A percentile compares a stretch with the other conserved stretches of the same genome.
Conservation (phyloP, 148 eudicot species). For the Vaccinium myrtillus region DNA sequence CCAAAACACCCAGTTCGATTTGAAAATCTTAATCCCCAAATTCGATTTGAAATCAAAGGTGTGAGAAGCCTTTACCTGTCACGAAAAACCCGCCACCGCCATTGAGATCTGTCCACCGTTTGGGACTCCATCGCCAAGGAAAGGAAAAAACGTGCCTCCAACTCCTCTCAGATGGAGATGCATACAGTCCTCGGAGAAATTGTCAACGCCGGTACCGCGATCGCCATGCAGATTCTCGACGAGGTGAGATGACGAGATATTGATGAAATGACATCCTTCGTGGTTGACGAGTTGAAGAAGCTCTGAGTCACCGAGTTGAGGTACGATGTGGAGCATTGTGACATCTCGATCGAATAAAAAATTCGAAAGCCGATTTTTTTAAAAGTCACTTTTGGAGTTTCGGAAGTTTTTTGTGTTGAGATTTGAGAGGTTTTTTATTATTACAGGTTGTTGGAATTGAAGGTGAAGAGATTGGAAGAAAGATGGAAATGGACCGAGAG, state of each 20-base stretch:
- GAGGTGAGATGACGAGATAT: neutral
- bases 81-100: too few relatives aligned
- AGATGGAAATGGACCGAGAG: too few relatives aligned
- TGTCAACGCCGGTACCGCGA: slow-evolving; percentile 33
- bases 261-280: slow-evolving; percentile 12
- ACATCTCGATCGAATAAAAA: slow-evolving; percentile 45
- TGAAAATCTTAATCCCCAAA: too few relatives aligned
- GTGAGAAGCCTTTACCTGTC: too few relatives aligned
- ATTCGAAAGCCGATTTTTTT: too few relatives aligned
- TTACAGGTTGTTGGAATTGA: slow-evolving; percentile 38
- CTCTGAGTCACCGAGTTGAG: slow-evolving; percentile 41
- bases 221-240: slow-evolving; percentile 32
- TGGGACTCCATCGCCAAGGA: slow-evolving; percentile 48
- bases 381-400: too few relatives aligned
- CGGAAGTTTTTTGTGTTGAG: slow-evolving; percentile 15
- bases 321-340: slow-evolving; percentile 32
- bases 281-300: slow-evolving; percentile 34
- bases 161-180: too few relatives aligned
- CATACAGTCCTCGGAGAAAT: slow-evolving; percentile 20
- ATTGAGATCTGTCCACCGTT: neutral
- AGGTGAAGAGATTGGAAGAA: slow-evolving; percentile 42
- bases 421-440: slow-evolving; percentile 29
- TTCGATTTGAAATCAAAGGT: too few relatives aligned
- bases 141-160: slow-evolving; percentile 23
- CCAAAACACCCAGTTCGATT: too few relatives aligned